Conservation (phyloP, 768 basidiomycete genomes). For the Leccinum obscurum region DNA sequence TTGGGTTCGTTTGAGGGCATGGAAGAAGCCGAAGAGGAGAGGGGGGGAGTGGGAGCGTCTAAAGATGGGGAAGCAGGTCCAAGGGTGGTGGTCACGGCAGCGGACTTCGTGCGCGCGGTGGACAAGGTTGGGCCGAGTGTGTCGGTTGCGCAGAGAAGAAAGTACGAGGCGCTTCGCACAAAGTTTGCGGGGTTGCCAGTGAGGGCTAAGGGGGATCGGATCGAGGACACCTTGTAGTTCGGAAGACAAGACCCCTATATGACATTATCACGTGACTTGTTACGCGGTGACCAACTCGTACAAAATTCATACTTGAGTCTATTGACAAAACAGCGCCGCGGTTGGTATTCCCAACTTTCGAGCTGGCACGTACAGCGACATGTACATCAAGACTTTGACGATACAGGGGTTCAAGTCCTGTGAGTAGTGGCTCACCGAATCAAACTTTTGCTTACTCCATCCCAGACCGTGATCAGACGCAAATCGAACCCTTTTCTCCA, state of each 20-base stretch:
- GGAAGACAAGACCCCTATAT: background rate
- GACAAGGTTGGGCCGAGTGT: constrained; percentile 89
- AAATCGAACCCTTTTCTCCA: constrained; percentile 93
- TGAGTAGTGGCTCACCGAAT: constrained; percentile 34
- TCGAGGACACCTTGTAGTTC: constrained; percentile 12
- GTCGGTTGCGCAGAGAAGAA: constrained; percentile 70
- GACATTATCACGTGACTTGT: constrained; percentile 23
- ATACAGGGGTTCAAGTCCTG: constrained; percentile 99
- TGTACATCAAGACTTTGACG: constrained; percentile 88
- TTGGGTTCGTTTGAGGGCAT: constrained; percentile 68
- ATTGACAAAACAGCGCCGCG: too few relatives aligned
- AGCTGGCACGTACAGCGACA: constrained; percentile 24
- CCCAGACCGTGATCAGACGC: constrained; percentile 81
- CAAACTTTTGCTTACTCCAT: constrained; percentile 5
- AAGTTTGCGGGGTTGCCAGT: constrained; percentile 84
- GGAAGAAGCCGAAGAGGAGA: constrained; percentile 34
- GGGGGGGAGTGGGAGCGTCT: background rate
- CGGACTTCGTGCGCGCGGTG: constrained; percentile 74
- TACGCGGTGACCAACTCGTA: constrained; percentile 4
- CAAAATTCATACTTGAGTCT: too few relatives aligned
- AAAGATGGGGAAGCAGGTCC: background rate
- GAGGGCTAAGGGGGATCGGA: constrained; percentile 35
- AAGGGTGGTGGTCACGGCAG: constrained; percentile 44
- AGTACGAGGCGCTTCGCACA: constrained; percentile 76
- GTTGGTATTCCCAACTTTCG: background rate